Evolutionary conservation across 495 filamentous ascomycete species (phyloP).

Genomic region (Penicillium arizonense): DNA sequence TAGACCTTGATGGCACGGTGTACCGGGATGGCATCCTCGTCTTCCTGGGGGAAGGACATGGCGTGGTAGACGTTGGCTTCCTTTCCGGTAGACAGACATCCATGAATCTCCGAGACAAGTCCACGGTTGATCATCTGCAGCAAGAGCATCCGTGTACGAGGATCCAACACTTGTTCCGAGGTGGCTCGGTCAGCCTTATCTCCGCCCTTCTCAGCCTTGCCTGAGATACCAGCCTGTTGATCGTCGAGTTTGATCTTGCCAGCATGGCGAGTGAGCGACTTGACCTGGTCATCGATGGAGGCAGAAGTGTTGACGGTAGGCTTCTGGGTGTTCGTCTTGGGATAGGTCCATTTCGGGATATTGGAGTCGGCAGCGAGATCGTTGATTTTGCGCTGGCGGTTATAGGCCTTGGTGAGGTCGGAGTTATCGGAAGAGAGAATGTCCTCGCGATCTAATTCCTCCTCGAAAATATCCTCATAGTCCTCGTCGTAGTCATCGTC

Average conservation of each 20-base stretch:
- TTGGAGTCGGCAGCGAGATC: constrained; percentile 57
- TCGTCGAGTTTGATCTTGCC: constrained; percentile 84
- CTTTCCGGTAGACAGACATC: constrained; percentile 91
- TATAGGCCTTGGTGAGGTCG: constrained; percentile 88
- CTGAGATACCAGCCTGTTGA: constrained; percentile 51
- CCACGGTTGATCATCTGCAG: constrained; percentile 90
- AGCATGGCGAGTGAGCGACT: constrained; percentile 78
- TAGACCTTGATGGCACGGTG: constrained; percentile 95
- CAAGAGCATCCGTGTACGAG: constrained; percentile 90
- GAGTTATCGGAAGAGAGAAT: constrained; percentile 55
- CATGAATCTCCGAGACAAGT: constrained; percentile 80
- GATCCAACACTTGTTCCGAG: constrained; percentile 89
- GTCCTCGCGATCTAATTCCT: constrained; percentile 57
- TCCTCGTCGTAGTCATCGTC: constrained; percentile 51
- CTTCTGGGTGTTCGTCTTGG: constrained; percentile 82
- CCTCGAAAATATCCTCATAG: constrained; percentile 57
- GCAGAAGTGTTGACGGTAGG: constrained; percentile 76
- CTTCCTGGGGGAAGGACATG: constrained; percentile 49
- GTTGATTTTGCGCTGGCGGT: constrained; percentile 70
- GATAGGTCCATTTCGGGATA: constrained; percentile 53
- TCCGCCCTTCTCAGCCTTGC: constrained; percentile 47
- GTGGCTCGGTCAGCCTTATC: constrained; percentile 94
- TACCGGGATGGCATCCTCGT: constrained; percentile 39
- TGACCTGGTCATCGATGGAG: constrained; percentile 82
- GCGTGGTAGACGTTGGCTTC: constrained; percentile 97